These are phyloP conservation scores for Albizia julibrissin DNA, from an alignment of 306 rosid species.

Conservation along the genomic window DNA sequence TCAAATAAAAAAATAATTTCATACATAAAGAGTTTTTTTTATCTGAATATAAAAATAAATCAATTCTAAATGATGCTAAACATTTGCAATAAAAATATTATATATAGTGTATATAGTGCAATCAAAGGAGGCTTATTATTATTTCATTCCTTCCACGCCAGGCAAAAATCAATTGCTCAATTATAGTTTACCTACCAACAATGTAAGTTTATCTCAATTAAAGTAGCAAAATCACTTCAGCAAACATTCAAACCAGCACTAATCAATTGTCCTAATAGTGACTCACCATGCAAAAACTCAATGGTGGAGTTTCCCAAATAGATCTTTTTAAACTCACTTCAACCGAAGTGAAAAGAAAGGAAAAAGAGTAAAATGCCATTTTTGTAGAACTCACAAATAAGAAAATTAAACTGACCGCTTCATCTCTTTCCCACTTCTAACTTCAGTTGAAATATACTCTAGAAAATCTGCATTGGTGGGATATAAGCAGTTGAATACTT, in stretches of 20 bases:
- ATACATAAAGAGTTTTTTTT: background rate
- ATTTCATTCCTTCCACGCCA: background rate
- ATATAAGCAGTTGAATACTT: background rate
- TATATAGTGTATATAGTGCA: background rate
- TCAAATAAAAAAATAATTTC: background rate
- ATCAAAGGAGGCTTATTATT: background rate
- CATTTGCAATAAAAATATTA: background rate
- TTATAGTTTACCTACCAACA: background rate
- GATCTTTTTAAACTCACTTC: background rate
- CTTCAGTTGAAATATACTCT: background rate
- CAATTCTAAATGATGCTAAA: background rate
- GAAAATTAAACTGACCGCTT: background rate
- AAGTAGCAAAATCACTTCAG: background rate
- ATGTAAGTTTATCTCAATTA: background rate
- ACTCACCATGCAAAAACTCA: background rate
- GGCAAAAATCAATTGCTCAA: background rate
- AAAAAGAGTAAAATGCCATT: background rate
- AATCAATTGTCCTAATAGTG: background rate
- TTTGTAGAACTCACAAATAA: background rate
- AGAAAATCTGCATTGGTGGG: background rate
- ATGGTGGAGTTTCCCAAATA: background rate
- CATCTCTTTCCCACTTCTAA: background rate
- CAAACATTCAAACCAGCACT: background rate
- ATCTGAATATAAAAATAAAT: background rate
- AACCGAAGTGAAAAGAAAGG: background rate